Percentiles rank a stretch among this genome's conserved stretches.
Conservation (phyloP, 257 asterid genomes). For the Solanum gracilifrons region DNA sequence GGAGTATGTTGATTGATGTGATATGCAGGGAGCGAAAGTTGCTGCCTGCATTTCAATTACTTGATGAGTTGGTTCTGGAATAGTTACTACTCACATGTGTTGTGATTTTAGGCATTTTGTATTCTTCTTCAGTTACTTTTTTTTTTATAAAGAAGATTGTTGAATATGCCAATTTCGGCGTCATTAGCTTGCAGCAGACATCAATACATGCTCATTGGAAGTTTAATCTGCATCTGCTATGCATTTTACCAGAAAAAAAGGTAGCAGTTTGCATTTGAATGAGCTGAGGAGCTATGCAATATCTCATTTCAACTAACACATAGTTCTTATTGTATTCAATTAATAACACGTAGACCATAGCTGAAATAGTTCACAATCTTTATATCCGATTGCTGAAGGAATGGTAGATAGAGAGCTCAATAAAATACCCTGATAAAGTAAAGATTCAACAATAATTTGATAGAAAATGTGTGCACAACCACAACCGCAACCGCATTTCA, state of each 20-base stretch:
- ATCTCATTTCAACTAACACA: not conserved
- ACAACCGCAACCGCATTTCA: not conserved
- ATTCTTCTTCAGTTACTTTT: not conserved
- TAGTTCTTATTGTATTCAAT: not conserved
- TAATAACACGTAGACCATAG: not conserved
- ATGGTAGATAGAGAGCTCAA: not conserved
- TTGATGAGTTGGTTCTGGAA: constrained; percentile 37
- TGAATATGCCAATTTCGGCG: not conserved
- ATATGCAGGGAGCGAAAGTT: constrained; percentile 65
- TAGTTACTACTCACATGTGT: not conserved
- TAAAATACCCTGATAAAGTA: not conserved
- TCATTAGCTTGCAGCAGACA: not conserved
- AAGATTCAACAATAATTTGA: not conserved
- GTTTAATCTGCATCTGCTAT: not conserved
- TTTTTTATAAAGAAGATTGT: not conserved
- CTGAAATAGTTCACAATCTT: not conserved
- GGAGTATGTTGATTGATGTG: constrained; percentile 55
- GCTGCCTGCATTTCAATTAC: constrained; percentile 61
- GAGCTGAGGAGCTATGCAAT: not conserved
- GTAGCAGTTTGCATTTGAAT: not conserved
- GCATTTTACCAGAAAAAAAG: not conserved
- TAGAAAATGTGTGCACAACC: not conserved
- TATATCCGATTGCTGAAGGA: not conserved
- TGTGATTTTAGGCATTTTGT: not conserved
- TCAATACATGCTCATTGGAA: not conserved